Evolutionary conservation across 768 basidiomycete species (phyloP), one percentile per base, ranked within the genome.

Genomic region (Lentinula sp.): DNA sequence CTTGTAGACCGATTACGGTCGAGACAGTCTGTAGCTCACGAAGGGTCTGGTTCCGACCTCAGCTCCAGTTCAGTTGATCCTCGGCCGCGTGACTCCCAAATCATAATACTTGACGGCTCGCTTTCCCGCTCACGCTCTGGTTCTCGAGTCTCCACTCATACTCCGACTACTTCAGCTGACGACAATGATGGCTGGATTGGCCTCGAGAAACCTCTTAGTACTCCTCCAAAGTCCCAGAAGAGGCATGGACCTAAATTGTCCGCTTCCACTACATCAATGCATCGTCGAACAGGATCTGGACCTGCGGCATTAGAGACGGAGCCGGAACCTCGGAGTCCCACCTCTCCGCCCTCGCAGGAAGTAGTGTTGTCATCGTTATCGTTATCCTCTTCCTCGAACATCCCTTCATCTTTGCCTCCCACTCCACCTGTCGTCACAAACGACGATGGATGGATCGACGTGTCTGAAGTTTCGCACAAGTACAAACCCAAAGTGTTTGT

Each of bases 1-100:
- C 81, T 86, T 45, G 81, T 86, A 34, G 84, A 86, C 63, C 76
- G 77, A 39, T 68, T 86, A 43, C 78, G 83, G 57, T 31, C 72
- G 69, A 57, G 70, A 66, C 35, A 50, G 67, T 67, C 18, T n/a
- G 34, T 31, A 5, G 13, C n/a, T 42, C 57, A 45, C 5, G 45
- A 37, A 18, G 37, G 46, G 6, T 37, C 57, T 8, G 48, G 57
- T 16, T 50, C 71, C 39, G 74, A 68, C 35, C 64, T 68, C 10
- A 63, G 68, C 60, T 73, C 77, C 4, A 76, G 73, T 61, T 70
- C 76, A 3, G 69, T 71, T 9, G 65, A 70, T 35, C 69, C 74
- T 35, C 70, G 75, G 13, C 63, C 73, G 23, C 61, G 74, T 42
- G 70, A 72, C 37, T 74, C 75, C 18, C 74, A 75, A 48, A 65